These are phyloP conservation scores for Nannochloropsis gaditana DNA, from an alignment of 108 stramenopile species.

Conservation along the genomic window DNA sequence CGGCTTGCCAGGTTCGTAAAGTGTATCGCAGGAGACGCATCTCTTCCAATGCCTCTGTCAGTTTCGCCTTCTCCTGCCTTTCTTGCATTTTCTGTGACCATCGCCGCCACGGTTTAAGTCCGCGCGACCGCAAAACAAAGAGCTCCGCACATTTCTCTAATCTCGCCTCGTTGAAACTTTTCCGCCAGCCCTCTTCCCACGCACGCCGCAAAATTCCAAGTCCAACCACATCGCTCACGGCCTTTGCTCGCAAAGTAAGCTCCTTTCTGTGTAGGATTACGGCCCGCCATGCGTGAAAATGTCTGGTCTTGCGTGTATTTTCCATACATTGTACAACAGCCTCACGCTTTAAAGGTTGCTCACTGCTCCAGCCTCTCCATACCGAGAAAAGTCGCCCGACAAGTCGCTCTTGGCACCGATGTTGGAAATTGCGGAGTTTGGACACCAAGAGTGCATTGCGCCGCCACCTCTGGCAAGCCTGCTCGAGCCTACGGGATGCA, in stretches of 20 bases:
- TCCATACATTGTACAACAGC: not conserved
- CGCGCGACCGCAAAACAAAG: not conserved
- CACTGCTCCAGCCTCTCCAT: not conserved
- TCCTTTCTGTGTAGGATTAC: not conserved
- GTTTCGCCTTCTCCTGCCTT: not conserved
- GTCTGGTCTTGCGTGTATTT: not conserved
- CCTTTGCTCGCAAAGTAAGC: not conserved
- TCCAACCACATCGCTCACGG: not conserved
- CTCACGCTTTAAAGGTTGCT: not conserved
- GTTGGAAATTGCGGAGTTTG: not conserved
- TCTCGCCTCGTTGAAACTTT: not conserved
- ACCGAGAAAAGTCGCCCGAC: not conserved
- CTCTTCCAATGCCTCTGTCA: not conserved
- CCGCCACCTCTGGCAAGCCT: not conserved
- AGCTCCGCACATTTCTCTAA: not conserved
- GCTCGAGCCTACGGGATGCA: not conserved
- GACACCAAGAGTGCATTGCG: not conserved
- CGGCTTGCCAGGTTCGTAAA: not conserved
- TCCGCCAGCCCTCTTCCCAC: not conserved
- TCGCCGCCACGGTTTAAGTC: not conserved
- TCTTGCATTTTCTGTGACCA: not conserved
- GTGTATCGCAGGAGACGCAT: not conserved
- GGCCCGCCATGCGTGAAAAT: constrained; percentile 1
- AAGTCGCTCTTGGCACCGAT: not conserved
- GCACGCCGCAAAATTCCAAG: not conserved